Base-by-base conservation (phyloP, 148 eudicot genomes). In the Salicornia ramosissima region DNA sequence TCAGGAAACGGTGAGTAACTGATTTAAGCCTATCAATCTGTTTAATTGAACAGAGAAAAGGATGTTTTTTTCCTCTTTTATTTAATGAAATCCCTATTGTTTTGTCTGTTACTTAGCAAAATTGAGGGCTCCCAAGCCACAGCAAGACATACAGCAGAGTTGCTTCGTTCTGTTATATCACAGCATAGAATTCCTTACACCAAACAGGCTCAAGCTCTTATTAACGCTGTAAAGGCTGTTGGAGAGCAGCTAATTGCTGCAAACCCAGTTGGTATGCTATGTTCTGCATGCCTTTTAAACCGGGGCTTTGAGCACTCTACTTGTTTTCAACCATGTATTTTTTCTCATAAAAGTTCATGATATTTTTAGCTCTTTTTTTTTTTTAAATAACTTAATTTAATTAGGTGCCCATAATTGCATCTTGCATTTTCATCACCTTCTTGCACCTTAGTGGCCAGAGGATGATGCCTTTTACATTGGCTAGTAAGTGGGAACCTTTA, bases 91-190 rank as follows among this genome's bases (percentile, higher is more conserved):
- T 10, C 16, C 30, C 28, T 4, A 16, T 12, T n/a, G 9, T 68
- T 28, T 22, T 74, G 58, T 10, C 25, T 4, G 50, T 45, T n/a
- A 64, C 51, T 78, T 80, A 93, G 98, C 65, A 86, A 93, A 80
- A 78, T 93, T 31, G 96, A 93, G 81, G 98, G 98, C 5, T 93
- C 98, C 22, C 90, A 90, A 80, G 84, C 92, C 2, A 85, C 92
- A 1, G 94, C 98, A 14, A 88, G 87, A 87, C 78, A 86, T 54
- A 90, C 98, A 14, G 96, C 95, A 22, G 98, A 93, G 65, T 77
- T 93, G 74, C 88, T 93, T 42, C 83, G 98, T 16, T 88, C 98
- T 0, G 86, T 90, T 65, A 90, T 93, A 58, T 93, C 98, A n/a
- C 94, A 88, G 67, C 87, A 83, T 73, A 77, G 98, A 71, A 80